Evolutionary conservation across 208 protist genomes (phyloP).

Genomic region (Leishmania braziliensis): DNA sequence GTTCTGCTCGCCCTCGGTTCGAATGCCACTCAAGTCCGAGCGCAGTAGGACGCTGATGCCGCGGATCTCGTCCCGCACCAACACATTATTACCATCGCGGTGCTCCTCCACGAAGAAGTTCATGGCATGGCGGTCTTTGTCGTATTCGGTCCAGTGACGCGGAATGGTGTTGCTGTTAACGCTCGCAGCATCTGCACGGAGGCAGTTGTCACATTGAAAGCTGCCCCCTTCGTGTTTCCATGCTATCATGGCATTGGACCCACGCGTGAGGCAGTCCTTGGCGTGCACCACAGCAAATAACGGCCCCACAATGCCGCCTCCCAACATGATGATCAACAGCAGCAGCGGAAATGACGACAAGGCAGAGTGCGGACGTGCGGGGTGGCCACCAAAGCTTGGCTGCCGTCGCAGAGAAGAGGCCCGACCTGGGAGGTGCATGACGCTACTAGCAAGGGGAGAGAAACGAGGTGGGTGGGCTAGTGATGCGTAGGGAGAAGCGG

Average conservation of each 20-base stretch:
- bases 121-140: conserved; percentile 31
- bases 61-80: conserved; percentile 47
- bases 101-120: conserved; percentile 47
- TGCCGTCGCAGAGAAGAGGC: neutral
- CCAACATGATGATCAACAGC: conserved; percentile 8
- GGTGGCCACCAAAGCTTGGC: neutral
- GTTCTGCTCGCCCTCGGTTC: conserved; percentile 37
- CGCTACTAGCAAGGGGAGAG: neutral
- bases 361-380: neutral
- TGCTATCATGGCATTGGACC: conserved; percentile 28
- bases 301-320: neutral
- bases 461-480: neutral
- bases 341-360: neutral
- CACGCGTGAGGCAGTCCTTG: conserved; percentile 44
- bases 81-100: conserved; percentile 39
- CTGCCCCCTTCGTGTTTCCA: conserved; percentile 74
- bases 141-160: conserved; percentile 58
- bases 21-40: conserved; percentile 59
- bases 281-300: conserved; percentile 11
- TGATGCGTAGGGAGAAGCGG: neutral
- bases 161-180: conserved; percentile 1
- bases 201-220: conserved; percentile 51
- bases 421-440: neutral
- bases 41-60: conserved; percentile 64
- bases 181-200: neutral